A percentile compares a stretch with the other conserved stretches of the same genome.
Evolutionary conservation across 495 filamentous ascomycete genomes (phyloP).

Genomic region (Penicillium lividum): DNA sequence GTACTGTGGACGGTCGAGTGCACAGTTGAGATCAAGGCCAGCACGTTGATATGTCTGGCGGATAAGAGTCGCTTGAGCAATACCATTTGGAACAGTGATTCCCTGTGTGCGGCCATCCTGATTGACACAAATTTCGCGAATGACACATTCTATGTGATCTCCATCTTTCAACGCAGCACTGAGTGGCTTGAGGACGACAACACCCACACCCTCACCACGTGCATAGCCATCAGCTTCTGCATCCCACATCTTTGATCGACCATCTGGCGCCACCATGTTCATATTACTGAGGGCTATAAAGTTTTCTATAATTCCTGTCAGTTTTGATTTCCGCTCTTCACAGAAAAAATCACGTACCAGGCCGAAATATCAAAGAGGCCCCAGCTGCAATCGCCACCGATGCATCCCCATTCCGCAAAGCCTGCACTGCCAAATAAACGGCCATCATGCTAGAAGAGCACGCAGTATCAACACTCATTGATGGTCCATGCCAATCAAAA

Average conservation of each 20-base stretch:
- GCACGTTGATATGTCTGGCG: conserved; percentile 49
- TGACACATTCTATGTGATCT: conserved; percentile 43
- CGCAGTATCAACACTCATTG: conserved; percentile 35
- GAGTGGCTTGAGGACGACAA: conserved; percentile 39
- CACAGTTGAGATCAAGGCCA: conserved; percentile 36
- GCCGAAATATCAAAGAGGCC: not conserved
- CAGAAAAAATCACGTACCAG: not conserved
- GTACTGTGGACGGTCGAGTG: conserved; percentile 8
- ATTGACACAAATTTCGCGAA: conserved; percentile 42
- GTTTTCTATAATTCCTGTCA: not conserved
- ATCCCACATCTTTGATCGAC: conserved; percentile 39
- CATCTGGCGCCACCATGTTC: conserved; percentile 31
- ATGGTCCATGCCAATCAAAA: conserved; percentile 47
- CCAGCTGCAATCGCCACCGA: conserved; percentile 23
- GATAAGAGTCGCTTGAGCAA: conserved; percentile 60
- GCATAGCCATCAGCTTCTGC: conserved; percentile 37
- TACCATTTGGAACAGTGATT: conserved; percentile 47
- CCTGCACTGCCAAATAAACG: conserved; percentile 44
- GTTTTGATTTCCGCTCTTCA: not conserved
- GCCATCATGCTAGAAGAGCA: conserved; percentile 39
- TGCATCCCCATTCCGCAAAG: conserved; percentile 42
- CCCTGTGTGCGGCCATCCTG: conserved; percentile 42
- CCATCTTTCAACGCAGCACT: conserved; percentile 33
- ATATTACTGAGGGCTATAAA: conserved; percentile 10
- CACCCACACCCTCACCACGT: conserved; percentile 30